Conservation (phyloP, 805 yeast genomes). For the Suhomyces sp. region DNA sequence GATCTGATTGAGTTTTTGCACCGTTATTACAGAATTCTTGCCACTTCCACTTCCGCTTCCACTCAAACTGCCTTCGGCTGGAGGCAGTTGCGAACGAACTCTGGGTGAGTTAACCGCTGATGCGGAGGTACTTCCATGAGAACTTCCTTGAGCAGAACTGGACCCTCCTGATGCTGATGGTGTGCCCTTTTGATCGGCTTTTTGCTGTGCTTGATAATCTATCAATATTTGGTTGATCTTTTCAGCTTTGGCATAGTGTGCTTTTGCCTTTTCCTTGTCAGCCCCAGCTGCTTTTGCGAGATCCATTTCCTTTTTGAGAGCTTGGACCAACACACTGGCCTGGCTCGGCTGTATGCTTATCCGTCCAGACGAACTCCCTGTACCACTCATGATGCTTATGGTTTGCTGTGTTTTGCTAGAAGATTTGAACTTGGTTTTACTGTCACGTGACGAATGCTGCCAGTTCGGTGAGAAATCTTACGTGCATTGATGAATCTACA, state of each 20-base stretch:
- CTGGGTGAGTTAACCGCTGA: constrained; percentile 2
- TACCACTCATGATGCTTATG: background rate
- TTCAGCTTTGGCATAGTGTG: constrained; percentile 24
- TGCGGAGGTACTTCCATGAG: background rate
- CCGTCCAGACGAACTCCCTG: background rate
- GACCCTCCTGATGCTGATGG: background rate
- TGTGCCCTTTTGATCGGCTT: constrained; percentile 7
- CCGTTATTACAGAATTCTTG: constrained; percentile 8
- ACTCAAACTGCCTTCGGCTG: background rate
- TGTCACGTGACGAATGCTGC: background rate
- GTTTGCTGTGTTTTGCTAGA: background rate
- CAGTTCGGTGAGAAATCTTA: too few relatives aligned
- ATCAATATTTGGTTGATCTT: constrained; percentile 24
- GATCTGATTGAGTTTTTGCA: constrained; percentile 23
- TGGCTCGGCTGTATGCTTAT: constrained; percentile 19
- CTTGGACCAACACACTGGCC: constrained; percentile 23
- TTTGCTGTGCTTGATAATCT: constrained; percentile 23
- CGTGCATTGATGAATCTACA: background rate
- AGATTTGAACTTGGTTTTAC: background rate
- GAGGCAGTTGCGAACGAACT: constrained; percentile 3
- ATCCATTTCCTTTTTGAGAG: constrained; percentile 24
- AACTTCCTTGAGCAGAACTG: background rate
- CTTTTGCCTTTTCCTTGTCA: constrained; percentile 16
- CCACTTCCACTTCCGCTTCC: background rate
- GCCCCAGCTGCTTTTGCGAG: constrained; percentile 23